Evolutionary conservation across 1,284 basidiomycete species (phyloP), one percentile per base, ranked within the genome.

Genomic region (Dichomitus squalens): DNA sequence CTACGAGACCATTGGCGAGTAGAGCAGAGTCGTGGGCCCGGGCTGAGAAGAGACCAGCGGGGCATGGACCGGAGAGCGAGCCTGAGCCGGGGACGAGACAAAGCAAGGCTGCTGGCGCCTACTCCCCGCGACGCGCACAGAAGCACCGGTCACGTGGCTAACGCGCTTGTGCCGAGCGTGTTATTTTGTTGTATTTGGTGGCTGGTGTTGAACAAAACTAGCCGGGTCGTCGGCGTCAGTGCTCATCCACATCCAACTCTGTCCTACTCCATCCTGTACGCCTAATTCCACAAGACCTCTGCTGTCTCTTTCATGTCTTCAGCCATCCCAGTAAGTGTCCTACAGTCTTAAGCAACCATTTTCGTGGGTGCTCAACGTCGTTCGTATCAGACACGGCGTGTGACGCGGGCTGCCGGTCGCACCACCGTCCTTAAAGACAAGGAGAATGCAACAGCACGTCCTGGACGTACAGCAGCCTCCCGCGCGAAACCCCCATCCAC

Each of bases 401-500:
- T 80, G 54, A 81, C 82, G 53, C 80, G 86, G 68, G 79, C 79
- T 51, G 80, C 79, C 53, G 58, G 50, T 53, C 81, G 81, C 53
- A 58, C 68, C 57, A 69, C 76, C 41, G 74, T 78, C 29, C 77
- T 81, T 65, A 87, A 84, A 70, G 85, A 88, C 68, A 82, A 77
- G 66, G 85, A 87, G 77, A 89, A 77, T 53, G 72, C 74, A 23
- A 72, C 82, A 59, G 81, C 80, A 52, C 80, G 83, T 57, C 79
- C 79, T 43, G 76, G 79, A 58, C 75, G 83, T 67, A 75, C 80
- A 49, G 72, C 76, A 44, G 72, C 76, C 34, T 79, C 84, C 55
- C 85, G 86, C 68, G 73, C 80, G 69, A 88, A 88, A 75, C 82
- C 82, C 58, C 73, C 76, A 40, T 77, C 77, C 52, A 68, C 75